Evolutionary conservation across 768 basidiomycete species (phyloP), one percentile per base, ranked within the genome.

Genomic region (Phlegmacium glaucopus): DNA sequence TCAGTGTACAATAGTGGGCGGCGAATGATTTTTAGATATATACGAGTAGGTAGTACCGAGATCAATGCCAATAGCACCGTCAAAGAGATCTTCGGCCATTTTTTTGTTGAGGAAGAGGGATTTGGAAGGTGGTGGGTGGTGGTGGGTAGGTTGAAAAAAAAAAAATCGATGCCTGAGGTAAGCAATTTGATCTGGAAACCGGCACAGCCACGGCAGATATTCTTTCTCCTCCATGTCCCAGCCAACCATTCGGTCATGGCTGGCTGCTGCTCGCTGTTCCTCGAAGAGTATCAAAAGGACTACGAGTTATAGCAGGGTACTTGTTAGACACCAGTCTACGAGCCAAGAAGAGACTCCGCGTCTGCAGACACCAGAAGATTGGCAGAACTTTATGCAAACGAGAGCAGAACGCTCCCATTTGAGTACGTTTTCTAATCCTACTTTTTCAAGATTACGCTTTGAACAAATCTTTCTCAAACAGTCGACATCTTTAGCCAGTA

Each of bases 21-120:
- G 8, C 13, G 27, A 62, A 52, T 42, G 49, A 50, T 26, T 18
- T 56, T 36, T 22, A 26, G 47, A 28, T 12, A 69, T 85, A 58
- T 65, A 91, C 88, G 90, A 91, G 83, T 97, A 98, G 58, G 94
- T 98, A 54, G 94, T 96, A 61, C 94, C 94, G 60, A 90, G 85
- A 79, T 94, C 94, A 69, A 94, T 94, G 71, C 94, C 94, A 74
- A 97, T 78, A 67, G 94, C 94, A 68, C 94, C 94, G 65, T 95
- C 92, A 72, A 88, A 98, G 64, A 85, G 69, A 75, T 94, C 92
- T 68, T 93, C 91, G 83, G 67, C 66, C 65, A 66, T 89, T 87
- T 77, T 79, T 75, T 85, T 72, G 72, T 61, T 55, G 59, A 53
- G 53, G 48, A 55, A 48, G 59, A 56, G 53, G 61, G 55, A 54